Percentiles rank a stretch among this genome's conserved stretches.
phyloP scores from a whole-genome alignment of 192 early-diverging fungal genomes.

The Podila minutissima region DNA sequence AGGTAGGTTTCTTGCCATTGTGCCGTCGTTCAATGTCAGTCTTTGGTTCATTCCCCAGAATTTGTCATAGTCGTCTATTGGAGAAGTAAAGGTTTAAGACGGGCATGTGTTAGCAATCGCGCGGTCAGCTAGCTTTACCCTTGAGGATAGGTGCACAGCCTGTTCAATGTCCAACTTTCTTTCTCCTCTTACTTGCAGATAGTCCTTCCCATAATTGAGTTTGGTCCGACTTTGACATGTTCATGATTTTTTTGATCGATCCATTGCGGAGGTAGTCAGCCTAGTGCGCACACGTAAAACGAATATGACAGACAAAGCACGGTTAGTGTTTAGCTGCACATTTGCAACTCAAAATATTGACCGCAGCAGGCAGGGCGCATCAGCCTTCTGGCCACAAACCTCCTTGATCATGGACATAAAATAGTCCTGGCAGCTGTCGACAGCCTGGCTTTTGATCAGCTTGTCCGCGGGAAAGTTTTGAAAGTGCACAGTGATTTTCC shows the following conservation, averaged over 20 bases:
- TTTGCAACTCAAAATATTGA: not conserved
- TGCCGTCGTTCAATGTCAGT: conserved; percentile 57
- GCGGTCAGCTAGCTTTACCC: conserved; percentile 54
- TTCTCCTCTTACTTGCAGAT: conserved; percentile 56
- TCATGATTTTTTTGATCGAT: conserved; percentile 87
- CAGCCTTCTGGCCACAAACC: conserved; percentile 33
- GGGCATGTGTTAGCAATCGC: not conserved
- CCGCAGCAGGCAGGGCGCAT: not conserved
- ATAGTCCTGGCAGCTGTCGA: conserved; percentile 73
- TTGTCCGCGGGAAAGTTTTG: conserved; percentile 75
- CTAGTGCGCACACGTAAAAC: conserved; percentile 34
- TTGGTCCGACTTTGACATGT: conserved; percentile 84
- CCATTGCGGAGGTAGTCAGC: conserved; percentile 87
- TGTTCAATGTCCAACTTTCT: not conserved
- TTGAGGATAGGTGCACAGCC: conserved; percentile 21
- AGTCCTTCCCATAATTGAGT: conserved; percentile 82
- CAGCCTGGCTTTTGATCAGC: conserved; percentile 66
- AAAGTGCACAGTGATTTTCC: conserved; percentile 83
- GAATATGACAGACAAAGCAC: too few species aligned
- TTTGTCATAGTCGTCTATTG: conserved; percentile 58
- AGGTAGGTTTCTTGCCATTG: conserved; percentile 62
- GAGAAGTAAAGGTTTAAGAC: not conserved
- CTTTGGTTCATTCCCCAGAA: conserved; percentile 75
- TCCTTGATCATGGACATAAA: conserved; percentile 93
- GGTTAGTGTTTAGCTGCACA: not conserved